Conservation (phyloP, 2,329 filamentous ascomycete species). For the Zymoseptoria brevis region DNA sequence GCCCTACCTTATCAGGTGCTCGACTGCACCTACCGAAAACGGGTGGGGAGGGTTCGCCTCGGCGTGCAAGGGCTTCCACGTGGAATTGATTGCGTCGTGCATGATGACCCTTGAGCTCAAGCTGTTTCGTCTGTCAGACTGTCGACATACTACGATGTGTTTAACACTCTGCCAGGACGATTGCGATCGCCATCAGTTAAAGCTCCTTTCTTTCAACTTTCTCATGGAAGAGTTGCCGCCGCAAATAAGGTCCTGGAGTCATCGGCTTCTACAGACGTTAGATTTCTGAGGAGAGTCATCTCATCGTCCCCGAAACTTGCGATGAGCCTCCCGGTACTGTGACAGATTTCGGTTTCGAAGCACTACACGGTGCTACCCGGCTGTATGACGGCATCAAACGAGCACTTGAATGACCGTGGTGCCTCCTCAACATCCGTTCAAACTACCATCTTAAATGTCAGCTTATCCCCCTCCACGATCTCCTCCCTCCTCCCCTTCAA, state of each 20-base stretch:
- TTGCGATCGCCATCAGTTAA: too few relatives aligned
- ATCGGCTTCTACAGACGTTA: too few relatives aligned
- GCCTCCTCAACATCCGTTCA: background rate
- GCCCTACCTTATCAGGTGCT: background rate
- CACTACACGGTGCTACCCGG: background rate
- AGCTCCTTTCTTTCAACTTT: too few relatives aligned
- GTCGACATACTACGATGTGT: too few relatives aligned
- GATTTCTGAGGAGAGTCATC: too few relatives aligned
- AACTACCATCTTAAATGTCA: slow-evolving; percentile 28
- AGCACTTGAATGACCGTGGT: background rate
- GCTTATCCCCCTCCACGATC: slow-evolving; percentile 29
- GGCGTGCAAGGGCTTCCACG: background rate
- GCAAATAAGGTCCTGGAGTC: too few relatives aligned
- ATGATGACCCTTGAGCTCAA: background rate
- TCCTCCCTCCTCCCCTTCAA: slow-evolving; percentile 28
- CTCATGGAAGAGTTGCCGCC: too few relatives aligned
- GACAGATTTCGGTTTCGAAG: background rate
- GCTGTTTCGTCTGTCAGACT: background rate
- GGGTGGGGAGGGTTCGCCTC: background rate
- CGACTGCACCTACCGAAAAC: background rate
- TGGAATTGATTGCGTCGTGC: background rate
- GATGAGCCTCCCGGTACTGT: too few relatives aligned
- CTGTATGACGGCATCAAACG: background rate
- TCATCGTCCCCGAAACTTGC: too few relatives aligned
- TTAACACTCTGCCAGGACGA: too few relatives aligned